These are phyloP conservation scores for Rhodotorula sphaerocarpa DNA, from an alignment of 768 basidiomycete species.

Conservation along the genomic window DNA sequence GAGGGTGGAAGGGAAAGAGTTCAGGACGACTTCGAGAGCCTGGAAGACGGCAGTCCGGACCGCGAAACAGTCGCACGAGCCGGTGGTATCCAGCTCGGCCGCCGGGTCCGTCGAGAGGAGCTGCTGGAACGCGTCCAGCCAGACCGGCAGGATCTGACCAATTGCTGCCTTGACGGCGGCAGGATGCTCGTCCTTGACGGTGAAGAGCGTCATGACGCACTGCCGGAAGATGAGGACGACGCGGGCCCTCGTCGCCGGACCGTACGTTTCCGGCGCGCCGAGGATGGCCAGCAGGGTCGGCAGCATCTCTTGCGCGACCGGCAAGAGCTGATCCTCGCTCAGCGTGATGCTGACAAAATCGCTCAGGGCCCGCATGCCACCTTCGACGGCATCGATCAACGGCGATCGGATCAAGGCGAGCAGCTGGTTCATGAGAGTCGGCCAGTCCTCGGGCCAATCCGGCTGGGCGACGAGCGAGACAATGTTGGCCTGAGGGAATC, in stretches of 20 bases:
- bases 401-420: slow-evolving; percentile 64
- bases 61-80: slow-evolving; percentile 68
- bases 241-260: slow-evolving; percentile 71
- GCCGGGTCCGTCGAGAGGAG: slow-evolving; percentile 60
- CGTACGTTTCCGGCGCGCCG: slow-evolving; percentile 59
- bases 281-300: slow-evolving; percentile 76
- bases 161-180: slow-evolving; percentile 75
- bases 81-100: slow-evolving; percentile 50
- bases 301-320: slow-evolving; percentile 76
- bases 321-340: slow-evolving; percentile 88
- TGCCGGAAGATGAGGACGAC: slow-evolving; percentile 83
- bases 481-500: slow-evolving; percentile 62
- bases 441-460: slow-evolving; percentile 97
- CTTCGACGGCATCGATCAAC: slow-evolving; percentile 71
- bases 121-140: slow-evolving; percentile 83
- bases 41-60: slow-evolving; percentile 77
- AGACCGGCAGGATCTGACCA: slow-evolving; percentile 69
- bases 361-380: slow-evolving; percentile 88
- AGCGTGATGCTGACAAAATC: slow-evolving; percentile 90
- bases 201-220: slow-evolving; percentile 78
- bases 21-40: slow-evolving; percentile 71
- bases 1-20: slow-evolving; percentile 69
- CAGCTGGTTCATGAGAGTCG: slow-evolving; percentile 68
- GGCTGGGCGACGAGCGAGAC: slow-evolving; percentile 79
- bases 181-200: slow-evolving; percentile 89